These are phyloP conservation scores for Solanum clarkiae DNA, from an alignment of 257 asterid species.

Conservation along the genomic window DNA sequence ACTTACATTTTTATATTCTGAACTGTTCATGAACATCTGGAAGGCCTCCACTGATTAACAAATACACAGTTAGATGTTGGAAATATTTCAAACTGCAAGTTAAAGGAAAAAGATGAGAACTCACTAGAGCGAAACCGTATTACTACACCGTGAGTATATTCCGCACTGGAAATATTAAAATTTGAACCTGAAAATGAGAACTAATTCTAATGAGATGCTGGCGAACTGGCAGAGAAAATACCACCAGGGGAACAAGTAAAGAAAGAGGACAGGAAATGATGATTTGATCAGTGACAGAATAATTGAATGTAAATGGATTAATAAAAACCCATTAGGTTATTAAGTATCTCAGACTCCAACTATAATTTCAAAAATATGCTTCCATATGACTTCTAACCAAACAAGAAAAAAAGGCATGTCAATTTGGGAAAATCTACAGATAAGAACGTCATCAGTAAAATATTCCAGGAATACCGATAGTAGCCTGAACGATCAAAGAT, in stretches of 20 bases:
- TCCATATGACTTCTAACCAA: neutral
- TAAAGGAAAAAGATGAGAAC: slow-evolving; percentile 11
- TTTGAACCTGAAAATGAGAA: slow-evolving; percentile 31
- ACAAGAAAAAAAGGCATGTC: neutral
- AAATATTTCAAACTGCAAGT: neutral
- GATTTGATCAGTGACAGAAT: neutral
- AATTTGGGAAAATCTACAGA: neutral
- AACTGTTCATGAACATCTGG: slow-evolving; percentile 51
- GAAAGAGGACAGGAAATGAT: neutral
- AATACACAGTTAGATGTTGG: slow-evolving; percentile 3
- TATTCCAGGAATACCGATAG: slow-evolving; percentile 30
- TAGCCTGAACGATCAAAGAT: slow-evolving; percentile 70
- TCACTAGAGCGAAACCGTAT: slow-evolving; percentile 67
- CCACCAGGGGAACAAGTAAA: neutral
- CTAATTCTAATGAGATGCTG: neutral
- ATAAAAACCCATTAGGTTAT: neutral
- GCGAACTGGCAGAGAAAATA: neutral
- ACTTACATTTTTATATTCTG: slow-evolving; percentile 55
- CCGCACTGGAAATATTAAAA: slow-evolving; percentile 18
- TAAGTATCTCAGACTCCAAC: neutral
- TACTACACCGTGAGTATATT: slow-evolving; percentile 56
- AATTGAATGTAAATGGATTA: neutral
- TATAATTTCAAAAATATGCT: neutral
- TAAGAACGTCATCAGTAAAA: neutral
- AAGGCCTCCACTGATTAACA: slow-evolving; percentile 49